Evolutionary conservation across 176 grass and related monocot genomes (phyloP), one percentile per base, ranked within the genome.

Genomic region (Paspalum notatum): DNA sequence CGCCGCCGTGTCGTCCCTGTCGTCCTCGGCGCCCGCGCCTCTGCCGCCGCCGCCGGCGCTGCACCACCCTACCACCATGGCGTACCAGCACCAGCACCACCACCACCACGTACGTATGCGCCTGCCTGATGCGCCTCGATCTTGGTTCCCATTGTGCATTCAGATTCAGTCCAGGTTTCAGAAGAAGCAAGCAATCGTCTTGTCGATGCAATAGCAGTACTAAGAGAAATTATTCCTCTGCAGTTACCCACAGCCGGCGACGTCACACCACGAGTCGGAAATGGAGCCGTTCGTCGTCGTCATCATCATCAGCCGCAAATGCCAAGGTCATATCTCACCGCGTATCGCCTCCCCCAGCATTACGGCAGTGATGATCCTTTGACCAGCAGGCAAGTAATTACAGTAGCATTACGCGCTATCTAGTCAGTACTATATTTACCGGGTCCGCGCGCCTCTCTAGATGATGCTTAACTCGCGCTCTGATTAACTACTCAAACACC

Each of bases 381-480:
- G 8, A 43, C 75, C 68, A 84, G 81, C 68, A 84, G 81, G 86
- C 78, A 79, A 54, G 43, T 42, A 15, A 7, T 12, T 32, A 3
- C 32, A 11, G 0, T 5, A n/a, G n/a, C n/a, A 24, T 15, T 11
- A 1, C 24, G 12, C 32, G n/a, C n/a, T n/a, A n/a, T 32, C 32
- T 61, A 27, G 14, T 26, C 17, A 9, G 7, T 10, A 32, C 32
- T 14, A 60, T 22, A 25, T 61, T 61, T 39, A 37, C 24, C 13
- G n/a, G n/a, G n/a, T n/a, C n/a, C n/a, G n/a, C n/a, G n/a, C n/a
- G n/a, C n/a, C n/a, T n/a, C 1, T 20, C 40, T 8, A 12, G 12
- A 9, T 12, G 14, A 49, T 12, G 27, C 18, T 67, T 55, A 12
- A 56, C n/a, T n/a, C n/a, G n/a, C 2, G 3, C 32, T 32, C 32